Evolutionary conservation across 768 basidiomycete species (phyloP), one percentile per base, ranked within the genome.

Genomic region (Pisolithus sp.): DNA sequence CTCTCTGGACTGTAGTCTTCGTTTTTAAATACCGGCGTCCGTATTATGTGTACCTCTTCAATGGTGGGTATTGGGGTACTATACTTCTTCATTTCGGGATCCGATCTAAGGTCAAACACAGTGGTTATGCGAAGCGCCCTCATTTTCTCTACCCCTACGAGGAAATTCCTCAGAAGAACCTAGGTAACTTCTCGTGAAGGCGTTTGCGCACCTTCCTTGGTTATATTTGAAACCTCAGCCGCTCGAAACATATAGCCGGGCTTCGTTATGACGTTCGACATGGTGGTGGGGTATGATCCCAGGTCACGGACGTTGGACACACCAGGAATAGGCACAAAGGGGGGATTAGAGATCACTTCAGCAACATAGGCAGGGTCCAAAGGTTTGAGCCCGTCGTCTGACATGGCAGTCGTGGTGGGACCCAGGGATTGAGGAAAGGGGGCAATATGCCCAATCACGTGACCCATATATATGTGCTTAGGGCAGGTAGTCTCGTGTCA

Each of bases 1-100:
- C 76, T 80, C 67, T 89, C 85, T 20, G 88, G 88, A 63, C 86
- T 89, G 65, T 90, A 90, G 62, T 91, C 89, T 62, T 83, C 83
- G 43, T 71, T 80, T 59, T 76, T 70, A 54, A 79, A 79, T 48
- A 90, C 85, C 1, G 89, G 87, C 13, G 72, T 70, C 50, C 77
- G 82, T 15, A 81, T 43, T 48, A 89, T 65, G 36, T 80, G 73
- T 21, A 89, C 74, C 6, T 81, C 85, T 24, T 81, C 77, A 52
- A 91, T 82, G 13, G 63, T 55, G 43, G 87, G 87, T 48, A 78
- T 69, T 10, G 85, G 85, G 4, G 79, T 65, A 48, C 81, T 76
- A 67, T 86, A 91, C 66, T 87, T 88, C 58, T 69, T 71, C 57
- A 89, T 86, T 70, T 92, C 89, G 5, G 80, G 82, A 61, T 89